A percentile compares a stretch with the other conserved stretches of the same genome.
These are phyloP conservation scores for Colletotrichum abscissum DNA, from an alignment of 2,329 filamentous ascomycete genomes.

Conservation along the genomic window DNA sequence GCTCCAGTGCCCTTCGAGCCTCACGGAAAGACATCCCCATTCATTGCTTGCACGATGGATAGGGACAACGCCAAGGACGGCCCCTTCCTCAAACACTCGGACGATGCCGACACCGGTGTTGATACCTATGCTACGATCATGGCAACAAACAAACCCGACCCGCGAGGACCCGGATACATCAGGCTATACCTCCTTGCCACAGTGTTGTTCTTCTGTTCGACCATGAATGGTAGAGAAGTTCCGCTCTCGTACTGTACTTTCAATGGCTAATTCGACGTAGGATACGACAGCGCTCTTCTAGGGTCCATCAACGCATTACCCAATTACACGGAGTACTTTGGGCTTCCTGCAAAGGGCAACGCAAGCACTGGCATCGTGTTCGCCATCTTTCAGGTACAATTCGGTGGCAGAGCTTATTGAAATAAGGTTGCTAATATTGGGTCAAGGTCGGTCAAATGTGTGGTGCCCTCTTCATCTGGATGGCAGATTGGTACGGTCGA, in stretches of 20 bases:
- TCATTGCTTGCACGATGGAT: not conserved
- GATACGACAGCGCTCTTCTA: constrained; percentile 55
- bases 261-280: constrained; percentile 32
- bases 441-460: constrained; percentile 53
- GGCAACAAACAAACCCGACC: constrained; percentile 44
- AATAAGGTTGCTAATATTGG: not conserved
- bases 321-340: constrained; percentile 53
- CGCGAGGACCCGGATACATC: constrained; percentile 44
- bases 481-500: constrained; percentile 57
- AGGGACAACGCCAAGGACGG: not conserved
- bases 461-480: constrained; percentile 54
- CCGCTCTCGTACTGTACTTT: not conserved
- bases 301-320: constrained; percentile 53
- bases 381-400: constrained; percentile 49
- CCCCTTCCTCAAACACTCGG: constrained; percentile 10
- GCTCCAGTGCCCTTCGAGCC: not conserved
- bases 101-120: constrained; percentile 32
- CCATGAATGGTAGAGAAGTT: constrained; percentile 49
- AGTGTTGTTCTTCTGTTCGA: constrained; percentile 48
- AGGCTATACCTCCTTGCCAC: constrained; percentile 43
- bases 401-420: not conserved
- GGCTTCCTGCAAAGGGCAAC: constrained; percentile 46
- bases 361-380: constrained; percentile 56
- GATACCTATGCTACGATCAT: constrained; percentile 48
- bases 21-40: not conserved